Evolutionary conservation across 2,329 filamentous ascomycete species (phyloP), one percentile per base, ranked within the genome.

Genomic region (Tolypocladium nubicola): DNA sequence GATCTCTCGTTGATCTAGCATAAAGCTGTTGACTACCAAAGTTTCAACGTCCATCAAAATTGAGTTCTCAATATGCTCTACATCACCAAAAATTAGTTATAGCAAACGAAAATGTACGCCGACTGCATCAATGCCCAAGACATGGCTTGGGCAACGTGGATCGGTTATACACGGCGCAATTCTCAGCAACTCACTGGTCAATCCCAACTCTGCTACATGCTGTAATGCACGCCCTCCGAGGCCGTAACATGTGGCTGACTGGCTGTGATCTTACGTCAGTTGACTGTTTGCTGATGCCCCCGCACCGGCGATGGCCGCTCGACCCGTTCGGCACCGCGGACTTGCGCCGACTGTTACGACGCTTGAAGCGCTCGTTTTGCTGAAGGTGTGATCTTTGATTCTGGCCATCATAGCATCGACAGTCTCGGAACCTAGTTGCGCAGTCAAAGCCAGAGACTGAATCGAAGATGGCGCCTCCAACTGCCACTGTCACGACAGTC

Each of bases 381-480:
- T n/a, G 8, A 19, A 33, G 26, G 26, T 11, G 7, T 1, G 14
- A 7, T 11, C 9, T 35, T 6, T 14, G 3, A 30, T 30, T 16
- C 47, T 19, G 3, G 47, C 16, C 26, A n/a, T n/a, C 4, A 33
- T 4, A 33, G 16, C 14, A n/a, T 49, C 16, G 19, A 3, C 1
- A 33, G 30, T 33, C 16, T 40, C 16, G 38, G 5, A 8, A 40
- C 19, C 16, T 13, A 13, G 13, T 35, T 21, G 30, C 3, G 11
- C 30, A 19, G 19, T 5, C 19, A 11, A 35, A 16, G 19, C 9
- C 16, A 50, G 38, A 54, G 21, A 9, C 4, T 30, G 52, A n/a
- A 16, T 1, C 35, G 3, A 54, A 16, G 11, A 62, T 61, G 59
- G 59, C 59, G 21, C 59, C 59, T 3, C 57, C 61, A 23, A 62